These are phyloP conservation scores for Paxillus involutus DNA, from an alignment of 768 basidiomycete species.

Conservation along the genomic window DNA sequence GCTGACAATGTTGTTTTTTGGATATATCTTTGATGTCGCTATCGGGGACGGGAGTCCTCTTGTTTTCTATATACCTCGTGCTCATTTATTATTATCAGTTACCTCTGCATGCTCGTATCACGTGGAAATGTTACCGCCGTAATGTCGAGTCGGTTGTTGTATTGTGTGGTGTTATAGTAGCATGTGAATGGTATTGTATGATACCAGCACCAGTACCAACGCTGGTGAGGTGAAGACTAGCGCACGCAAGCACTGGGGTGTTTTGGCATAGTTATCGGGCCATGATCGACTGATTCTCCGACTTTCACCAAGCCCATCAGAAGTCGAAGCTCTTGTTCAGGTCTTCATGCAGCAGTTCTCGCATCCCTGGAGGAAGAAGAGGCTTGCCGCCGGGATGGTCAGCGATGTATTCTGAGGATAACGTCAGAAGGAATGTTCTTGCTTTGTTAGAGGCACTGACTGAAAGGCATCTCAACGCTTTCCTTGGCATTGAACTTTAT, in stretches of 20 bases:
- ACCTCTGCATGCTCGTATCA: slow-evolving; percentile 10
- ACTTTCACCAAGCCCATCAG: background rate
- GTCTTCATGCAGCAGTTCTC: slow-evolving; percentile 79
- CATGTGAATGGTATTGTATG: too few species aligned
- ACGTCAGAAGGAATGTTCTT: background rate
- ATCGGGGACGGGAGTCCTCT: background rate
- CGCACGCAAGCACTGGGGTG: too few species aligned
- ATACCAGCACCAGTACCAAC: too few species aligned
- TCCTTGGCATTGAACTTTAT: slow-evolving; percentile 86
- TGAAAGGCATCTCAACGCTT: slow-evolving; percentile 97
- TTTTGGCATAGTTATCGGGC: background rate
- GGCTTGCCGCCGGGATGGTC: slow-evolving; percentile 55
- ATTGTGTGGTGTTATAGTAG: slow-evolving; percentile 7
- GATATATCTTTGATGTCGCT: background rate
- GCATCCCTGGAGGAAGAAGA: slow-evolving; percentile 87
- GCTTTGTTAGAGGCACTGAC: slow-evolving; percentile 43
- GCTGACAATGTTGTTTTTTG: background rate
- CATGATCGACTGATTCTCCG: background rate
- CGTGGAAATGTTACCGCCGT: slow-evolving; percentile 7
- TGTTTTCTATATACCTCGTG: background rate
- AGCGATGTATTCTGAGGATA: slow-evolving; percentile 47
- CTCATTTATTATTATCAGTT: slow-evolving; percentile 3
- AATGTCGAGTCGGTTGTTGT: slow-evolving; percentile 17
- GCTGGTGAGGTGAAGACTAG: too few species aligned
- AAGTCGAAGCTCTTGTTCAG: slow-evolving; percentile 81